Percentiles rank a stretch among this genome's conserved stretches.
Evolutionary conservation across 169 alveolate genomes (phyloP).

Genomic region (Perkinsus marinus): DNA sequence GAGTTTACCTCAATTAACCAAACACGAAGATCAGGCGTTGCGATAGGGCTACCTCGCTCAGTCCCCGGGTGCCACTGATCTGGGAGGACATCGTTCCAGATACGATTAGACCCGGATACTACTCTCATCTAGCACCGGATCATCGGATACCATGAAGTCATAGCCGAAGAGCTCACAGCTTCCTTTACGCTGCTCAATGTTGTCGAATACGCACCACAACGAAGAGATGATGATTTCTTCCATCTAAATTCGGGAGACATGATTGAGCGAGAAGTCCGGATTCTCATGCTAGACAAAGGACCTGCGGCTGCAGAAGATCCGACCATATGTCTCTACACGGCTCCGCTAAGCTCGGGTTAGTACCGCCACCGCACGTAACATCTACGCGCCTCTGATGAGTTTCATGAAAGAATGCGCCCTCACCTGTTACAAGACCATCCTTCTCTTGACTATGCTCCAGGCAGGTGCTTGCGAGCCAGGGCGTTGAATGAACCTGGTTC

Average conservation of each 20-base stretch:
- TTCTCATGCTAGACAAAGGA: not conserved
- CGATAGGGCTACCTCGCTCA: too few species aligned
- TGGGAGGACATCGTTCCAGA: too few species aligned
- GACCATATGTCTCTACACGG: not conserved
- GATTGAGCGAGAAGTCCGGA: not conserved
- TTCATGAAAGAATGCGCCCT: too few species aligned
- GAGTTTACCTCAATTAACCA: slow-evolving; percentile 54
- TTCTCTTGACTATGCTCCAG: slow-evolving; percentile 22
- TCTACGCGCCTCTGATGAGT: too few species aligned
- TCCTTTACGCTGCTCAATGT: slow-evolving; percentile 35
- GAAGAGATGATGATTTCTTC: slow-evolving; percentile 26
- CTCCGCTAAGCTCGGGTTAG: too few species aligned
- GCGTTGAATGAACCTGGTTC: not conserved
- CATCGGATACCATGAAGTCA: slow-evolving; percentile 44
- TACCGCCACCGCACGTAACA: too few species aligned
- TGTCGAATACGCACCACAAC: slow-evolving; percentile 16
- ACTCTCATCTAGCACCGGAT: slow-evolving; percentile 25
- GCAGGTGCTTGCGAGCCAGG: slow-evolving; percentile 12
- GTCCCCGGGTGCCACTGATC: too few species aligned
- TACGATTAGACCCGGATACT: slow-evolving; percentile 9
- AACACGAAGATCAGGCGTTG: not conserved
- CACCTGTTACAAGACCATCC: not conserved
- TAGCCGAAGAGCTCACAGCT: slow-evolving; percentile 53
- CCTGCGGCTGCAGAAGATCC: not conserved
- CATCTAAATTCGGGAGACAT: not conserved